Base-by-base conservation (phyloP, 2,329 filamentous ascomycete genomes). In the Colletotrichum eleusines region DNA sequence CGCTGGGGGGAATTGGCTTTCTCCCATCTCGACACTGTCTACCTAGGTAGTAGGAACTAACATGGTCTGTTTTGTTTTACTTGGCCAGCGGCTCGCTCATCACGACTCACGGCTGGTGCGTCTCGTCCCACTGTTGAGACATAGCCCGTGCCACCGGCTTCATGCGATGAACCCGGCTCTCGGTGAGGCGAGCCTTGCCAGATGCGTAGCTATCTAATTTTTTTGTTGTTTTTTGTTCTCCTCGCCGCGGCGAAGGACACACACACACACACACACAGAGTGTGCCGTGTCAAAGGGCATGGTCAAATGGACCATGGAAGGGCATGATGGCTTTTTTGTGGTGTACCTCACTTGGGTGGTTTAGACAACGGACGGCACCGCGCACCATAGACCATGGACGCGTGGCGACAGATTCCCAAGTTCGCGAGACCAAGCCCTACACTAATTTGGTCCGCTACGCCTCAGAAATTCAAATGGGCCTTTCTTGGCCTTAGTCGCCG, bases 71-170 rank as follows among this genome's bases (percentile, higher is more conserved):
- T n/a, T n/a, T n/a, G n/a, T n/a, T n/a, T n/a, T n/a, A n/a, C n/a
- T n/a, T 51, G 54, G 62, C 9, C n/a, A n/a, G 38, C 16, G 38
- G 38, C 38, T 40, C 11, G 16, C 40, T 42, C 40, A 20, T 20
- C 18, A 20, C 42, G 42, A 44, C 42, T 70, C 44, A 48, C 66
- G 51, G 66, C 46, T 58, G n/a, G 18, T 3, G 14, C 26, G 31
- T 61, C 23, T 63, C 68, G 69, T 71, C 58, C 69, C 69, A 69
- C 64, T 44, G 53, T 68, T 59, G 64, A 69, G 69, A 69, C 69
- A 53, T 35, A 51, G 46, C 58, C 46, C 59, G 69, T 63, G 69
- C 64, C 69, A 71, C 64, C 38, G 8, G 8, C 58, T 58, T 51
- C 59, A 71, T 71, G 69, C 69, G 69, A 71, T 42, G 69, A 68